Base-by-base conservation (phyloP, 1,284 basidiomycete species). In the Albatrellus sp. region DNA sequence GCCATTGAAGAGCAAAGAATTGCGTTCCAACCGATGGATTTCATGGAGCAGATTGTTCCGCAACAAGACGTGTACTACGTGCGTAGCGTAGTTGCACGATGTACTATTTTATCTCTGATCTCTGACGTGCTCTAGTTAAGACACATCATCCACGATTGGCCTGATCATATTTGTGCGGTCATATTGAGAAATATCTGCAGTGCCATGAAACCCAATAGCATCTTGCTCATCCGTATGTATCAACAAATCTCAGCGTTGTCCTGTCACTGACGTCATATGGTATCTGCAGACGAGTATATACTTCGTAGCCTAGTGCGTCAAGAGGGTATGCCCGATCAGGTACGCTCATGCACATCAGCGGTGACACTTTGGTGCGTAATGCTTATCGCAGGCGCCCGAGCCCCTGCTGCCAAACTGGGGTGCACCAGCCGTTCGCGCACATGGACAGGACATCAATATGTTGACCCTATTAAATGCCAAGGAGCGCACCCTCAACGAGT, bases 361-460 rank as follows among this genome's bases (percentile, higher is more conserved):
- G n/a, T n/a, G n/a, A n/a, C n/a, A n/a, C n/a, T n/a, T n/a, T n/a
- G n/a, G n/a, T n/a, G n/a, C n/a, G n/a, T n/a, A n/a, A n/a, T n/a
- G n/a, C n/a, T n/a, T n/a, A n/a, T n/a, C n/a, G n/a, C 19, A 41
- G 39, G 39, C 39, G n/a, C 39, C 39, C 5, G 39, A 5, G 19
- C 39, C 39, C n/a, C 39, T 41, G n/a, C 4, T 41, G 19, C 39
- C 39, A 20, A 41, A 41, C 39, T 41, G 14, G n/a, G 39, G 39
- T 12, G 12, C 31, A 29, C 24, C 13, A 24, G n/a, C n/a, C 7
- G 39, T 41, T 7, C 39, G 39, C 3, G 10, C n/a, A 29, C 31
- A 41, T 17, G 24, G 31, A 30, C 39, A 41, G 28, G 39, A 41
- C 39, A 41, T 41, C 39, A 41, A 31, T 29, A 41, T 41, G 39